Evolutionary conservation across 2,329 filamentous ascomycete species (phyloP).

Genomic region (Celoporthe dispersa): DNA sequence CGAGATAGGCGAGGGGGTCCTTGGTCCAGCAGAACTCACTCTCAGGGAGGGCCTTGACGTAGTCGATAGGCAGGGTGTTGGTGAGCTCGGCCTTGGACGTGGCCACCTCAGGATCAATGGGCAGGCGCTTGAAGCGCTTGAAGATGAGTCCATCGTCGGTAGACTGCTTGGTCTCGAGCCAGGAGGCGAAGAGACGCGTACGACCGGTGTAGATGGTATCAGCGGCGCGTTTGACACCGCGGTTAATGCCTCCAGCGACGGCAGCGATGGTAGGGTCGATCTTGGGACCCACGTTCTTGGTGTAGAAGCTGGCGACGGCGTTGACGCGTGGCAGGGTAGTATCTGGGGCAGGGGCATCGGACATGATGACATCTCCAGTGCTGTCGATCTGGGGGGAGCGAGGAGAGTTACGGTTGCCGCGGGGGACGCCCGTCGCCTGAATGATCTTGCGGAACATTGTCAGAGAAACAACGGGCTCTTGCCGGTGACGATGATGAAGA

Average conservation of each 20-base stretch:
- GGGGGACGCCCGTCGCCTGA: slow-evolving; percentile 9
- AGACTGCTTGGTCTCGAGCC: slow-evolving; percentile 23
- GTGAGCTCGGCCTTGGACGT: slow-evolving; percentile 18
- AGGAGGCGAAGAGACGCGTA: slow-evolving; percentile 16
- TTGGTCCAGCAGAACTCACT: slow-evolving; percentile 26
- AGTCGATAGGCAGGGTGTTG: slow-evolving; percentile 24
- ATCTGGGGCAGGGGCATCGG: slow-evolving; percentile 9
- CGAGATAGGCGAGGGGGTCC: slow-evolving; percentile 22
- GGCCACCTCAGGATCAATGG: slow-evolving; percentile 18
- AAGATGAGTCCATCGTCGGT: slow-evolving; percentile 27
- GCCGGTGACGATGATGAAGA: slow-evolving; percentile 3
- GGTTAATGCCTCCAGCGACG: not conserved
- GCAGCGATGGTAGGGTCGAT: not conserved
- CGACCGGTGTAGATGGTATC: slow-evolving; percentile 12
- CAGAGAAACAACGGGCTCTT: not conserved
- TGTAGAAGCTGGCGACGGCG: slow-evolving; percentile 13
- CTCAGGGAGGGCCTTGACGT: slow-evolving; percentile 22
- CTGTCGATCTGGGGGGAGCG: slow-evolving; percentile 10
- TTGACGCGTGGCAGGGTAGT: not conserved
- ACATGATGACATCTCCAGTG: slow-evolving; percentile 22
- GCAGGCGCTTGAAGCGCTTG: slow-evolving; percentile 31
- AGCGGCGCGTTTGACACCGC: slow-evolving; percentile 12
- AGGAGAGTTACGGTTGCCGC: not conserved
- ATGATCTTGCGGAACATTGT: slow-evolving; percentile 11
- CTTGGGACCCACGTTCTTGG: slow-evolving; percentile 13